A percentile compares a stretch with the other conserved stretches of the same genome.
phyloP scores from a whole-genome alignment of 768 basidiomycete species.

The Naganishia randhawae region DNA sequence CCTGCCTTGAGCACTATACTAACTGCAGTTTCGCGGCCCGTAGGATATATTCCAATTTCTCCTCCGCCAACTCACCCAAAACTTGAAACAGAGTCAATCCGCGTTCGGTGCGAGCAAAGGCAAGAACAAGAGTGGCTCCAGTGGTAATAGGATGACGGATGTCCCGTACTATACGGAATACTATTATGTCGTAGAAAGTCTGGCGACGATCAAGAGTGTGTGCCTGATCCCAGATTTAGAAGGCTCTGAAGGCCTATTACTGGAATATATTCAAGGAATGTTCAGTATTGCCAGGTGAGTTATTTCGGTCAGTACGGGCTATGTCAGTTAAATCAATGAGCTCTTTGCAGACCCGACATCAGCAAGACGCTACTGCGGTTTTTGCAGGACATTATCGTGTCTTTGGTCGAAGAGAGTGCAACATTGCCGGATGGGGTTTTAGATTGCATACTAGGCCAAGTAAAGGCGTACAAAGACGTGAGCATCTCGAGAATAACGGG shows the following conservation, averaged over 20 bases:
- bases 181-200: slow-evolving; percentile 86
- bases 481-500: neutral
- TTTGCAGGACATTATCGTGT: slow-evolving; percentile 73
- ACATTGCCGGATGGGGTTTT: slow-evolving; percentile 73
- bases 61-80: slow-evolving; percentile 73
- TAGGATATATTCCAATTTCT: slow-evolving; percentile 97
- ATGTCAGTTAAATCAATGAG: neutral
- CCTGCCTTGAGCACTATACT: neutral
- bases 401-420: slow-evolving; percentile 80
- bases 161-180: slow-evolving; percentile 86
- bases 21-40: neutral
- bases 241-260: slow-evolving; percentile 71
- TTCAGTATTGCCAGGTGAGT: slow-evolving; percentile 67
- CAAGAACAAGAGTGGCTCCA: slow-evolving; percentile 30
- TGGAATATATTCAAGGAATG: slow-evolving; percentile 75
- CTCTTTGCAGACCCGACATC: slow-evolving; percentile 37
- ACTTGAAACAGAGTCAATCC: slow-evolving; percentile 59
- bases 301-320: too few species aligned
- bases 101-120: slow-evolving; percentile 33
- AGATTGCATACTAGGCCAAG: slow-evolving; percentile 80
- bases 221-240: slow-evolving; percentile 90
- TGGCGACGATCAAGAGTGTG: slow-evolving; percentile 90
- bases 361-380: slow-evolving; percentile 55
- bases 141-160: slow-evolving; percentile 55
- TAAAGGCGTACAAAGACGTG: slow-evolving; percentile 50